These are phyloP conservation scores for Rhododendron simsii DNA, from an alignment of 148 eudicot species.

Conservation along the genomic window DNA sequence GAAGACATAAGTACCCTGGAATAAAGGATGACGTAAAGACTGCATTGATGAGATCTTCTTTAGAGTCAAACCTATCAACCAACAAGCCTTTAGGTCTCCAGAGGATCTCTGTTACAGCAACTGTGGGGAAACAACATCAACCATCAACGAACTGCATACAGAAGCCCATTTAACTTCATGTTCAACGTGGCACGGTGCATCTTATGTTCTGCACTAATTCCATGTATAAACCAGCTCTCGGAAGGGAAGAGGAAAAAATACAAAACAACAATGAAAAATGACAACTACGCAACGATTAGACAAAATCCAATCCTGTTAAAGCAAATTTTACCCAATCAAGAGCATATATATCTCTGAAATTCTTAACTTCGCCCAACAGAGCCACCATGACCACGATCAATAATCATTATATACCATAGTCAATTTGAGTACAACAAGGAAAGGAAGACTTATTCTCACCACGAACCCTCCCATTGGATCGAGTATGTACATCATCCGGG, in stretches of 20 bases:
- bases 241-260: background rate
- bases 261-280: background rate
- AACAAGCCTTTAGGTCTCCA: constrained; percentile 97
- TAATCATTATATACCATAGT: constrained; percentile 6
- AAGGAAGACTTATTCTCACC: constrained; percentile 45
- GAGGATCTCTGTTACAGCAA: constrained; percentile 88
- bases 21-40: constrained; percentile 92
- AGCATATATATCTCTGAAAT: background rate
- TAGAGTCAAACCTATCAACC: constrained; percentile 94
- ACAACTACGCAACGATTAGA: too few relatives aligned
- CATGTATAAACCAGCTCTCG: background rate
- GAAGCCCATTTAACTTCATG: background rate
- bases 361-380: background rate
- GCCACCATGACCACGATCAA: background rate
- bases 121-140: constrained; percentile 35
- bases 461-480: constrained; percentile 89
- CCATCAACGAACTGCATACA: constrained; percentile 3
- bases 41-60: constrained; percentile 93
- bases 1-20: constrained; percentile 65
- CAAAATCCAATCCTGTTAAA: background rate
- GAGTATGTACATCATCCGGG: constrained; percentile 78
- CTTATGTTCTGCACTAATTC: constrained; percentile 1
- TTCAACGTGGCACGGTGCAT: background rate
- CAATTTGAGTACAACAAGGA: background rate
- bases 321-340: background rate